Base-by-base conservation (phyloP, 306 rosid species). In the Quercus wislizeni region DNA sequence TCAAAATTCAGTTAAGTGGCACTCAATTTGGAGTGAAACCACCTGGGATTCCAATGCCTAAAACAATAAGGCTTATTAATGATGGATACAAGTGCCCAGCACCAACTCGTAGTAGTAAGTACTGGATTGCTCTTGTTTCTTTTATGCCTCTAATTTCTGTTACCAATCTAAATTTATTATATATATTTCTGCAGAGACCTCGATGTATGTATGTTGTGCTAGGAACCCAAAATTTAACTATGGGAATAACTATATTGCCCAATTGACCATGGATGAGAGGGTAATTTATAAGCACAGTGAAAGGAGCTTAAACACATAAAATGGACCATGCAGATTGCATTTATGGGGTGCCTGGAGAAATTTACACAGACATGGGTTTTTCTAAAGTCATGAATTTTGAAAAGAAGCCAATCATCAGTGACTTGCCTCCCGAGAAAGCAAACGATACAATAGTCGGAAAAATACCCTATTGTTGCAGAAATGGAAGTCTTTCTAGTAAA, bases 51-150 rank as follows among this genome's bases (percentile, higher is more conserved):
- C 98, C 99, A 0, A 83, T 95, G 99, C 99, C 99, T 5, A 95
- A 87, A 83, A 84, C 92, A 14, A 86, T 95, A 11, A 76, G 49
- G 38, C 93, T 95, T 0, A 81, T 31, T 15, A 93, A 93, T 28
- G 97, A 91, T 61, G 98, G 98, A 2, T 93, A 62, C 63, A 89
- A 87, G 73, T 95, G 99, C 83, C 99, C 96, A 0, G 75, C 73
- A 2, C 57, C 99, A 23, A 52, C 21, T 55, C 59, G 20, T 17
- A 61, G 20, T 25, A 93, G 98, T 93, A 74, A 38, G 76, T 35
- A 35, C 41, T 35, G 6, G 41, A 35, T 35, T 35, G 41, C 41
- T 6, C 41, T 35, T 35, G 41, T 35, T 35, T 35, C 41, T 59
- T 59, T 21, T 25, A 61, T 61, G 23, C 15, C 27, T 35, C 41